phyloP scores from a whole-genome alignment of 352 stramenopile genomes.

The Pythium periplocum region DNA sequence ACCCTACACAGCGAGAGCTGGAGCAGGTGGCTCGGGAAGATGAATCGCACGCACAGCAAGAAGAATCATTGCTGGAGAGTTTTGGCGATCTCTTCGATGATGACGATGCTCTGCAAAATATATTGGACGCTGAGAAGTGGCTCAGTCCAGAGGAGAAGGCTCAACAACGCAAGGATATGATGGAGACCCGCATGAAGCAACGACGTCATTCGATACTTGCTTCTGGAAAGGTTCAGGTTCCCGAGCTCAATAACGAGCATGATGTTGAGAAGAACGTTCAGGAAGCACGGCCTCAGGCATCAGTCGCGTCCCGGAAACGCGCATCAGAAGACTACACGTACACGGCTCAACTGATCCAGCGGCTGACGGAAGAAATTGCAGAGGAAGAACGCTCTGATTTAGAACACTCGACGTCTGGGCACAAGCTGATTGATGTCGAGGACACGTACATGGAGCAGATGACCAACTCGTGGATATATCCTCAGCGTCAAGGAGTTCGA shows the following conservation, averaged over 20 bases:
- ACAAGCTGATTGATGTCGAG: too few species aligned
- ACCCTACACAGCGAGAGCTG: slow-evolving; percentile 22
- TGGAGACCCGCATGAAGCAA: slow-evolving; percentile 9
- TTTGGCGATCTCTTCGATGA: slow-evolving; percentile 41
- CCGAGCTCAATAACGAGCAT: not conserved
- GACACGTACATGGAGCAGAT: too few species aligned
- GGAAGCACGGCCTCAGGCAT: not conserved
- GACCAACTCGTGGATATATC: too few species aligned
- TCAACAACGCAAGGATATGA: slow-evolving; percentile 8
- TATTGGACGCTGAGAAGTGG: slow-evolving; percentile 52
- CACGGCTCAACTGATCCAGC: slow-evolving; percentile 43
- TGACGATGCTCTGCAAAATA: slow-evolving; percentile 35
- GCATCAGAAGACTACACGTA: slow-evolving; percentile 47
- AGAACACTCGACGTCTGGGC: too few species aligned
- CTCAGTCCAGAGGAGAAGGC: slow-evolving; percentile 22
- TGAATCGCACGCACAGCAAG: slow-evolving; percentile 13
- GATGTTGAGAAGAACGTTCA: not conserved
- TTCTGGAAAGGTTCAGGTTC: slow-evolving; percentile 7
- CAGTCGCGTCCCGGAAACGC: not conserved
- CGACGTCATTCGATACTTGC: slow-evolving; percentile 4
- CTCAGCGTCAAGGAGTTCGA: too few species aligned
- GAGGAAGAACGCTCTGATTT: slow-evolving; percentile 8
- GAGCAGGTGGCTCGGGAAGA: slow-evolving; percentile 5
- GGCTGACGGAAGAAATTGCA: slow-evolving; percentile 31
- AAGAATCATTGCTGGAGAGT: slow-evolving; percentile 28